phyloP scores from a whole-genome alignment of 495 filamentous ascomycete genomes.

The Poronia punctata region DNA sequence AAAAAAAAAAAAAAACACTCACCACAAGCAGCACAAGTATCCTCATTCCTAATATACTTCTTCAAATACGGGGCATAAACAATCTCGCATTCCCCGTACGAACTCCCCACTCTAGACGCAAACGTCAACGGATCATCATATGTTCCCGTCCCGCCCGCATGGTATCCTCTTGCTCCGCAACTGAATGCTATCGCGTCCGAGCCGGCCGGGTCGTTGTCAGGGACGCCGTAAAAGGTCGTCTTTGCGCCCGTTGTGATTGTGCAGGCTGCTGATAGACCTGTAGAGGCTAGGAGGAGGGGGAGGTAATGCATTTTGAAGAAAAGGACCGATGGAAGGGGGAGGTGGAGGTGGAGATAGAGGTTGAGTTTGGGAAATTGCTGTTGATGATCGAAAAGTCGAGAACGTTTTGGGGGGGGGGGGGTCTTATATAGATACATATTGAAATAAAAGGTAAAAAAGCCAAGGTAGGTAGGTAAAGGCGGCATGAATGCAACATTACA shows the following conservation, averaged over 20 bases:
- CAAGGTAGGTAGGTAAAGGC: too few species aligned
- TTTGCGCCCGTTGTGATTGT: conserved; percentile 20
- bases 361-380: background rate
- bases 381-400: background rate
- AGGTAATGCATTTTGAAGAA: conserved; percentile 1
- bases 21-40: conserved; percentile 16
- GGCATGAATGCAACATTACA: conserved; percentile 4
- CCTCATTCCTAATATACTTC: conserved; percentile 34
- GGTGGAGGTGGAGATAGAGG: too few species aligned
- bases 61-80: conserved; percentile 38
- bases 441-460: conserved; percentile 3
- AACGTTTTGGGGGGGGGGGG: background rate
- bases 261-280: conserved; percentile 12
- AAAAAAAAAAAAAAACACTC: conserved; percentile 4
- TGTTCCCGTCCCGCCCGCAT: conserved; percentile 34
- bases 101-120: conserved; percentile 30
- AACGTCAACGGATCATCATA: conserved; percentile 41
- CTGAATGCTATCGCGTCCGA: conserved; percentile 30
- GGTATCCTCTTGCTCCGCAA: conserved; percentile 26
- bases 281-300: conserved; percentile 6
- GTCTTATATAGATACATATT: background rate
- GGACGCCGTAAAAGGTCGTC: conserved; percentile 31
- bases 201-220: conserved; percentile 40
- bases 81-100: conserved; percentile 37
- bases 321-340: too few species aligned